Base-by-base conservation (phyloP, 257 asterid species). In the Scutellaria barbata region DNA sequence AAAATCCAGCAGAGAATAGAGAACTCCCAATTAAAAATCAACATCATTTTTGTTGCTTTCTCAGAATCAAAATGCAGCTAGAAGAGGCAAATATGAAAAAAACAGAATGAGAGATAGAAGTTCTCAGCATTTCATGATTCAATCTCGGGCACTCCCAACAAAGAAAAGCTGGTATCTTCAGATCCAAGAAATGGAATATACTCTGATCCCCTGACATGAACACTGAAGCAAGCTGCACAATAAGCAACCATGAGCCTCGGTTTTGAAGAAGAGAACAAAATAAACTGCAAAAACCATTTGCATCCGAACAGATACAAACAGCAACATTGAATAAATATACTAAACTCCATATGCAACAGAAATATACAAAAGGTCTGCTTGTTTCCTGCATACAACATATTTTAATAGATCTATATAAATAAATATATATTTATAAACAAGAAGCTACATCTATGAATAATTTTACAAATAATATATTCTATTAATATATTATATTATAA, bases 191-290 rank as follows among this genome's bases (percentile, higher is more conserved):
- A 84, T 0, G 96, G 98, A 63, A 88, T 85, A 66, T 91, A 89
- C 85, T 94, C 99, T 0, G 95, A 91, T 61, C 97, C 97, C 82
- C 99, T 85, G 13, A 94, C 96, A 77, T 92, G 98, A 71, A 94
- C 99, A 42, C 93, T 80, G 61, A 76, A 91, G 90, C 98, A 91
- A 74, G 99, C 99, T 93, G 96, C 85, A 84, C 9, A 77, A 80
- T 30, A 61, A 54, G 40, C 66, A 74, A 74, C 41, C 16, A 55
- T 46, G 43, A 83, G 74, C 60, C 51, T 58, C 42, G 59, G 63
- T 65, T 42, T 25, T 55, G 48, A 64, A 59, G 67, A 63, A 66
- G 52, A 45, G 22, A 3, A 42, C 8, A 35, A 18, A 67, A 68
- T 5, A 22, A 35, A 40, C 13, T 47, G 20, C 3, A 35, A 12